A percentile compares a stretch with the other conserved stretches of the same genome.
Evolutionary conservation across 306 rosid species (phyloP).

Genomic region (Lathyrus tuberosus): DNA sequence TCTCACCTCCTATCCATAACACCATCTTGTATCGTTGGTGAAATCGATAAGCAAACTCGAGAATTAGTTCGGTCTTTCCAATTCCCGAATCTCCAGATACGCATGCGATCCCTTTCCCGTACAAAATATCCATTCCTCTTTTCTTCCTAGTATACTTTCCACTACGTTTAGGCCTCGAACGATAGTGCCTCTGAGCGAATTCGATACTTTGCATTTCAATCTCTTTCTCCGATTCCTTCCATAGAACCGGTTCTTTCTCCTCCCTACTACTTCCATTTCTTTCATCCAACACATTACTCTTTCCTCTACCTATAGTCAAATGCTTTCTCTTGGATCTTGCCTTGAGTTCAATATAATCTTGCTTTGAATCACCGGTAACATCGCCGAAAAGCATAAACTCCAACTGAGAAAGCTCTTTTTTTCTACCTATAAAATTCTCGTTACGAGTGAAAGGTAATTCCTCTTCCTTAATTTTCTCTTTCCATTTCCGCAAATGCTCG

Average conservation of each 20-base stretch:
- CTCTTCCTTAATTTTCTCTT: slow-evolving; percentile 72
- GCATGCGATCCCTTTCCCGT: slow-evolving; percentile 87
- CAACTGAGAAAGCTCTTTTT: slow-evolving; percentile 78
- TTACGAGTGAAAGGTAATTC: slow-evolving; percentile 80
- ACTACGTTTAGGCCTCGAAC: slow-evolving; percentile 55
- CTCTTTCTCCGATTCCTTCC: slow-evolving; percentile 95
- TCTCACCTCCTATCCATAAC: slow-evolving; percentile 90
- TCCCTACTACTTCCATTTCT: slow-evolving; percentile 56
- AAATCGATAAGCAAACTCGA: slow-evolving; percentile 92
- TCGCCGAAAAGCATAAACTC: slow-evolving; percentile 87
- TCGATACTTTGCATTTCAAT: slow-evolving; percentile 79
- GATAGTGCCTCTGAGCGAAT: slow-evolving; percentile 58
- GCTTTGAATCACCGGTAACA: slow-evolving; percentile 69
- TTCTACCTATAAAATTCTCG: slow-evolving; percentile 80
- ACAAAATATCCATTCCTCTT: slow-evolving; percentile 63
- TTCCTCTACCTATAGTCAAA: slow-evolving; percentile 65
- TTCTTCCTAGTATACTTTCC: slow-evolving; percentile 67
- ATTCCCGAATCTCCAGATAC: slow-evolving; percentile 89
- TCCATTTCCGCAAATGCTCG: slow-evolving; percentile 77
- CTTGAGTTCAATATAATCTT: slow-evolving; percentile 81
- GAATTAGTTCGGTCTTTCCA: slow-evolving; percentile 92
- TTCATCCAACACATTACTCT: slow-evolving; percentile 61
- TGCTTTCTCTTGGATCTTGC: slow-evolving; percentile 71
- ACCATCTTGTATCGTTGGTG: slow-evolving; percentile 91
- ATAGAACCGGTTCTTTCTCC: slow-evolving; percentile 79